Percentiles rank a stretch among this genome's conserved stretches.
Evolutionary conservation across 1,284 basidiomycete genomes (phyloP).

Genomic region (Fistulinella cinereoalba): DNA sequence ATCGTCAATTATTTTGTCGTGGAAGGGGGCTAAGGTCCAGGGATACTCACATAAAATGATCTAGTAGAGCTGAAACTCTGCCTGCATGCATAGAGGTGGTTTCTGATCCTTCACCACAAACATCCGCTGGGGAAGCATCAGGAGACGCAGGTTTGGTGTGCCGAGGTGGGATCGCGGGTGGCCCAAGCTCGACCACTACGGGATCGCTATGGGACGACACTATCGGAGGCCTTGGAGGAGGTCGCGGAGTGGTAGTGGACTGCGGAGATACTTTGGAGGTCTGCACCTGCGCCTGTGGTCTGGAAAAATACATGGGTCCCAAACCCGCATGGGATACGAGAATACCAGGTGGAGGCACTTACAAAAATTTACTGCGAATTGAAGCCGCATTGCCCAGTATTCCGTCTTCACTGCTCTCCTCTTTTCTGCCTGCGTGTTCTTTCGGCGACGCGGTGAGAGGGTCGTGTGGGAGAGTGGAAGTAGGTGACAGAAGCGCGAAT

Average conservation of each 20-base stretch:
- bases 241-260: conserved; percentile 20
- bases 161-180: conserved; percentile 18
- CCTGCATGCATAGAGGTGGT: too few species aligned
- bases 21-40: neutral
- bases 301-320: conserved; percentile 4
- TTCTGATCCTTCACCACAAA: conserved; percentile 2
- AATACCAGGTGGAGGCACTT: conserved; percentile 35
- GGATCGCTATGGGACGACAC: conserved; percentile 24
- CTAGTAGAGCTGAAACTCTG: conserved; percentile 10
- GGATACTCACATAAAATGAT: conserved; percentile 23
- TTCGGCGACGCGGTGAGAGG: conserved; percentile 15
- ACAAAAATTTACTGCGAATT: conserved; percentile 51
- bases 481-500: conserved; percentile 22
- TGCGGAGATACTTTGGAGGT: conserved; percentile 10
- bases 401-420: conserved; percentile 21
- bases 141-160: conserved; percentile 4
- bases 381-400: conserved; percentile 38
- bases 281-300: conserved; percentile 8
- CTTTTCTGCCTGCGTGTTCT: conserved; percentile 20
- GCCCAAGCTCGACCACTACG: conserved; percentile 7
- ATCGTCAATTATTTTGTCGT: neutral
- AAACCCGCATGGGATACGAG: too few species aligned
- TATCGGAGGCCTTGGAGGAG: conserved; percentile 8
- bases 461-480: conserved; percentile 24
- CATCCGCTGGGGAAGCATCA: conserved; percentile 7